Evolutionary conservation across 2,329 filamentous ascomycete genomes (phyloP).

Genomic region (Trichophyton equinum): DNA sequence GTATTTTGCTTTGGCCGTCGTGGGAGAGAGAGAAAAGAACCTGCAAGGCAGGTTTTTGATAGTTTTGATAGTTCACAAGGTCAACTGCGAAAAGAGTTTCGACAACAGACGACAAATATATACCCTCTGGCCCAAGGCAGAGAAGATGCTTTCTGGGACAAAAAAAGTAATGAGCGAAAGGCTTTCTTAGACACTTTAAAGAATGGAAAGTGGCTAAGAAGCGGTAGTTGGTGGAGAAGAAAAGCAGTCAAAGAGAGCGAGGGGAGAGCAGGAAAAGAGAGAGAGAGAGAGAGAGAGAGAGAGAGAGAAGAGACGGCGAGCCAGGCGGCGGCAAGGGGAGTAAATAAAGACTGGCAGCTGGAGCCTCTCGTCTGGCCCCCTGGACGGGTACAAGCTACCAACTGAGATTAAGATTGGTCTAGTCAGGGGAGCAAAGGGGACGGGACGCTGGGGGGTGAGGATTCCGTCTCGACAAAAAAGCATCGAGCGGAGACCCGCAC

Average conservation of each 20-base stretch:
- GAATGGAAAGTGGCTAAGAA: conserved; percentile 17
- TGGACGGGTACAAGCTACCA: background rate
- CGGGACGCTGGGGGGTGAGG: conserved; percentile 11
- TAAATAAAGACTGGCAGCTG: conserved; percentile 10
- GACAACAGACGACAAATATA: background rate
- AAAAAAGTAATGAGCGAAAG: conserved; percentile 11
- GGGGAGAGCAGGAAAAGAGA: background rate
- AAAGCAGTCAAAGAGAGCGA: conserved; percentile 6
- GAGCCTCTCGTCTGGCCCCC: background rate
- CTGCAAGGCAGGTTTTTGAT: background rate
- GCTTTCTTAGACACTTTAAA: conserved; percentile 16
- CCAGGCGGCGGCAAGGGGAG: conserved; percentile 14
- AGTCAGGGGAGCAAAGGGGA: background rate
- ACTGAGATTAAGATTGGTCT: conserved; percentile 10
- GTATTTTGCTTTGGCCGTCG: background rate
- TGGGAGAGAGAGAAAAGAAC: background rate
- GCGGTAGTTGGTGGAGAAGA: conserved; percentile 7
- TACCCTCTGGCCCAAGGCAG: conserved; percentile 18
- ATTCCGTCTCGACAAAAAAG: conserved; percentile 4
- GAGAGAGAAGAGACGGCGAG: background rate
- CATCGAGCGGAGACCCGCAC: too few relatives aligned
- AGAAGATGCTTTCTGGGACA: conserved; percentile 10
- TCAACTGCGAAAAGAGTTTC: conserved; percentile 19
- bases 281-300: background rate
- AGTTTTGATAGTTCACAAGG: conserved; percentile 17